phyloP scores from a whole-genome alignment of 1,284 basidiomycete species.

The Coriolopsis trogii region DNA sequence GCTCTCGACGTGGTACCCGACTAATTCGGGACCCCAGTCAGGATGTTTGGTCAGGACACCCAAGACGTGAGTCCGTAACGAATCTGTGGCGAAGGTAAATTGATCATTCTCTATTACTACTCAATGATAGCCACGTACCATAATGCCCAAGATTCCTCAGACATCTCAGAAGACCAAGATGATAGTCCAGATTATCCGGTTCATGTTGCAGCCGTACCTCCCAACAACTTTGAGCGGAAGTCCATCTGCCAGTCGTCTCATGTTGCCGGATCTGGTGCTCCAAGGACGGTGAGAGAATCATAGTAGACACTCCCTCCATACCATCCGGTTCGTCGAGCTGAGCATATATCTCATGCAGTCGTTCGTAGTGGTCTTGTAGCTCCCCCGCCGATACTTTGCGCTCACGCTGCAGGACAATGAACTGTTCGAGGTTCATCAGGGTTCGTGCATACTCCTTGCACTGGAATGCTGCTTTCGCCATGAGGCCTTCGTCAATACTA shows the following conservation, averaged over 20 bases:
- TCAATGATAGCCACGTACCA: constrained; percentile 54
- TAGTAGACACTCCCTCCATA: constrained; percentile 96
- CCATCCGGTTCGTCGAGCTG: constrained; percentile 98
- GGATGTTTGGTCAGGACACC: constrained; percentile 89
- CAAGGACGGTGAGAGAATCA: constrained; percentile 88
- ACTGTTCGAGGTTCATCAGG: constrained; percentile 93
- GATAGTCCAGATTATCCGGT: constrained; percentile 88
- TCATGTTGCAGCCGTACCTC: constrained; percentile 94
- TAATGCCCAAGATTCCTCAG: constrained; percentile 96
- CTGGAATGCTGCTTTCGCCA: constrained; percentile 92
- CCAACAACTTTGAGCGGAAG: constrained; percentile 99
- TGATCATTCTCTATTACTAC: not conserved
- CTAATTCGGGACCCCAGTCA: constrained; percentile 80
- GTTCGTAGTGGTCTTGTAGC: constrained; percentile 85
- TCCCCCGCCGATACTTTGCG: constrained; percentile 48
- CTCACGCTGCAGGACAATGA: constrained; percentile 61
- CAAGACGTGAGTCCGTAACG: constrained; percentile 92
- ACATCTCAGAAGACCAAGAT: constrained; percentile 90
- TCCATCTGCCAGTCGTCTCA: constrained; percentile 97
- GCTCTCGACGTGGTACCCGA: constrained; percentile 90
- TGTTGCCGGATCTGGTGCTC: constrained; percentile 99
- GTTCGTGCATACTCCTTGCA: constrained; percentile 95
- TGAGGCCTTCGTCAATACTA: constrained; percentile 85
- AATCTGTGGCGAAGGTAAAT: constrained; percentile 60
- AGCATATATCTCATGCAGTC: constrained; percentile 95